These are phyloP conservation scores for Trypethelium eluteriae DNA, from an alignment of 495 filamentous ascomycete genomes.

Conservation along the genomic window DNA sequence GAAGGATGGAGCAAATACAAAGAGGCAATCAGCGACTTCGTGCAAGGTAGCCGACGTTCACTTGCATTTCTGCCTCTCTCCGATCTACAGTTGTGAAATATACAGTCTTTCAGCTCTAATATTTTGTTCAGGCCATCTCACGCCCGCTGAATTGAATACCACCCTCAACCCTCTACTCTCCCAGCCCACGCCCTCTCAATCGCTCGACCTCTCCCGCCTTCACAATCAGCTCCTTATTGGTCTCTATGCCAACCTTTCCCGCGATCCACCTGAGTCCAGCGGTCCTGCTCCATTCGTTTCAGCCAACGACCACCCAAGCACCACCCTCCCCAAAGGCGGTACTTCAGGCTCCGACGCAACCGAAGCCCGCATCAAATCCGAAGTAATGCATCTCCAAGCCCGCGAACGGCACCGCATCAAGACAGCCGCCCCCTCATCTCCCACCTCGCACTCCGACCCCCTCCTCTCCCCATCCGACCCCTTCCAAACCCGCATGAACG, in stretches of 20 bases:
- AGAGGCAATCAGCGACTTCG: conserved; percentile 67
- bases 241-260: conserved; percentile 75
- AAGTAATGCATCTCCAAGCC: conserved; percentile 86
- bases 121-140: conserved; percentile 57
- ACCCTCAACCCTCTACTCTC: conserved; percentile 67
- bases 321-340: conserved; percentile 63
- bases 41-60: conserved; percentile 54
- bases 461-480: neutral
- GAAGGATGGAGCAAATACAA: conserved; percentile 89
- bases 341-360: conserved; percentile 61
- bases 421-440: conserved; percentile 2
- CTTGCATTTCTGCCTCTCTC: conserved; percentile 17
- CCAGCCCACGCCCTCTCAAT: conserved; percentile 19
- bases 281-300: conserved; percentile 93
- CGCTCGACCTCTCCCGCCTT: conserved; percentile 62
- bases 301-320: conserved; percentile 84
- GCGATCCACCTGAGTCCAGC: conserved; percentile 76
- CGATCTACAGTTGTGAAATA: neutral
- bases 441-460: neutral
- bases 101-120: conserved; percentile 14
- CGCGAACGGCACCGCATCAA: conserved; percentile 66
- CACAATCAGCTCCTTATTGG: conserved; percentile 87
- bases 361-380: conserved; percentile 81
- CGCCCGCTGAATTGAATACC: conserved; percentile 73
- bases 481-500: conserved; percentile 3